Base-by-base conservation (phyloP, 306 rosid genomes). In the Vigna trinervia region DNA sequence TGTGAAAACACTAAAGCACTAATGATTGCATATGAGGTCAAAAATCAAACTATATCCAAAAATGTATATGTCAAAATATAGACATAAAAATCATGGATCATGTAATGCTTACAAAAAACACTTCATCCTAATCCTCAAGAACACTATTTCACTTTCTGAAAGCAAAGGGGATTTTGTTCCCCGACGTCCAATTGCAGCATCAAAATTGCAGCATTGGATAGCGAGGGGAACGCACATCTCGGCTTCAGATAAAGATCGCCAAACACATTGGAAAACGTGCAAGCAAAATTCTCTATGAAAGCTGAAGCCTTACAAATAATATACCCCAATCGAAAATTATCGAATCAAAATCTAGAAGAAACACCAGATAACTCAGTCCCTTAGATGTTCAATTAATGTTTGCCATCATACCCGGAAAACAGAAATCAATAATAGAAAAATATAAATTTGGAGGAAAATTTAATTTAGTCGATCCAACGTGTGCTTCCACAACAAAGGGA, bases 101-200 rank as follows among this genome's bases (percentile, higher is more conserved):
- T 28, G 32, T 28, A 28, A 28, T 28, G 32, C 32, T 28, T 28
- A 28, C 5, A 4, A 30, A 30, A 30, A 26, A 2, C 28, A 26
- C 0, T 26, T 26, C 3, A 26, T 26, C 28, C 28, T 26, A 26
- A 2, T 2, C 28, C 28, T 2, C 28, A 26, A 26, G 3, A 26
- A 26, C 28, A 26, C 28, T 2, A 26, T 26, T 26, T 26, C 28
- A 26, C 28, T 2, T 26, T 26, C 28, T 26, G 28, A 26, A 26
- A 3, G 28, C 28, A 26, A 26, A 26, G 28, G 28, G 28, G 28
- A 30, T 78, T 70, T 92, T 5, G 88, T 90, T 83, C 86, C 87
- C 97, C 94, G 84, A 93, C 97, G 96, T 93, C 96, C 94, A 78
- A 77, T 52, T 74, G 61, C 76, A 38, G 73, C 90, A 86, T 30